Base-by-base conservation (phyloP, 495 filamentous ascomycete species). In the Bryoglossum gracile region DNA sequence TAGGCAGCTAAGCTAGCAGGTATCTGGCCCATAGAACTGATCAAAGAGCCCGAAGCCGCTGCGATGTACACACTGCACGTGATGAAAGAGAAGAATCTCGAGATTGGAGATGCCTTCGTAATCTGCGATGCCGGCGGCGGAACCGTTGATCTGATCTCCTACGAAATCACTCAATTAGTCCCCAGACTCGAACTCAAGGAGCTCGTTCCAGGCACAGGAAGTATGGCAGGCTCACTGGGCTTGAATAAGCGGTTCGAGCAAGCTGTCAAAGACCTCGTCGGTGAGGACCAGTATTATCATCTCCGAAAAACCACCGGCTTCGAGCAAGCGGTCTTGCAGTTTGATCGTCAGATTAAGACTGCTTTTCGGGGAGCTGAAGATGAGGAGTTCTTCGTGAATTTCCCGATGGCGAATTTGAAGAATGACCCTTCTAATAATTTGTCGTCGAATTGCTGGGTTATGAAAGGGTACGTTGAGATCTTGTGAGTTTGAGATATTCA, bases 1-100 rank as follows among this genome's bases (percentile, higher is more conserved):
- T 32, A 63, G 55, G 64, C 61, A 2, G 61, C 63, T 4, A 60
- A 54, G 36, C 21, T 24, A 22, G 63, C 62, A 0, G 62, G 62
- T 0, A 53, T 66, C 14, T 45, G 25, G 9, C 57, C 64, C 5
- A 51, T 69, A 22, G 57, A 50, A 5, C 36, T 74, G 40, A 68
- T 71, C 25, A 74, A 67, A 19, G 70, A 73, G 46, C 71, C 72
- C 4, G 72, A 75, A 51, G 71, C 70, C 11, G 71, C 71, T 6
- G 71, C 71, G 14, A 56, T 72, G 33, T 72, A 71, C 51, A 69
- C 67, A 0, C 54, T 73, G 10, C 64, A 68, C 46, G 51, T 47
- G n/a, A 43, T 68, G 52, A 58, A 69, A 37, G 37, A 50, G 54
- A 59, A 19, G 44, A 51, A 25, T 38, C 36, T n/a, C 34, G 32